Percentiles rank a stretch among this genome's conserved stretches.
These are phyloP conservation scores for Fusarium fracticaudum DNA, from an alignment of 2,329 filamentous ascomycete species.

Conservation along the genomic window DNA sequence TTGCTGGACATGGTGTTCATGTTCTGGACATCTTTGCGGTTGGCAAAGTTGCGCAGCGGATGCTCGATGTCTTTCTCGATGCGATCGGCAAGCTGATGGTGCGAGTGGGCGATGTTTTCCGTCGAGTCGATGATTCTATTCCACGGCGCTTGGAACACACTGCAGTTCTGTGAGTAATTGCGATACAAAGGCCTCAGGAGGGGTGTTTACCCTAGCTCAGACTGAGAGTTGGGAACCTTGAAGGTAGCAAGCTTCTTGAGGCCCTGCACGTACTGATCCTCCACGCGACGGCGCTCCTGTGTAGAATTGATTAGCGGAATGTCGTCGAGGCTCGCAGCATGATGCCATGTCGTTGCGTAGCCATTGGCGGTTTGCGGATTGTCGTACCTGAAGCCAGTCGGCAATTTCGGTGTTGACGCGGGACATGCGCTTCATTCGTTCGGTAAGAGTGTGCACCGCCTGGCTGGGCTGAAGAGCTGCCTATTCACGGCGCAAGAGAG, in stretches of 20 bases:
- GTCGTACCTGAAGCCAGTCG: slow-evolving; percentile 91
- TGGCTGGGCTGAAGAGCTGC: slow-evolving; percentile 82
- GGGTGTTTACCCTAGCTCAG: slow-evolving; percentile 82
- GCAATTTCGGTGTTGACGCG: slow-evolving; percentile 91
- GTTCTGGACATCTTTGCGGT: slow-evolving; percentile 79
- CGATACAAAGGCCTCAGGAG: neutral
- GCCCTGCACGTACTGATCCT: slow-evolving; percentile 87
- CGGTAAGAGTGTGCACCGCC: slow-evolving; percentile 83
- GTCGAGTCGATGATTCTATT: slow-evolving; percentile 83
- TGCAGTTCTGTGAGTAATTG: slow-evolving; percentile 52
- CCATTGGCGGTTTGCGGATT: slow-evolving; percentile 11
- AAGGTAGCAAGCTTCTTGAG: slow-evolving; percentile 83
- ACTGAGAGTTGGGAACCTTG: slow-evolving; percentile 76
- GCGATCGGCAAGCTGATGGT: slow-evolving; percentile 80
- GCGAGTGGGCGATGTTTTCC: slow-evolving; percentile 83
- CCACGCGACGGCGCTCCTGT: slow-evolving; percentile 90
- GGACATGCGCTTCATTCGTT: slow-evolving; percentile 86
- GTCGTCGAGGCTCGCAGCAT: neutral
- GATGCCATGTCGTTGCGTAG: neutral
- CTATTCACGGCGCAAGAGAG: slow-evolving; percentile 57
- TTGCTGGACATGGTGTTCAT: slow-evolving; percentile 86
- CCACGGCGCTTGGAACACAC: slow-evolving; percentile 92
- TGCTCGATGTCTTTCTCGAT: slow-evolving; percentile 90
- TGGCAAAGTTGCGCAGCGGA: slow-evolving; percentile 80
- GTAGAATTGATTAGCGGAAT: slow-evolving; percentile 15